Evolutionary conservation across 148 eudicot species (phyloP), one percentile per base, ranked within the genome.

Genomic region (Amaranthus hypochondriacus): DNA sequence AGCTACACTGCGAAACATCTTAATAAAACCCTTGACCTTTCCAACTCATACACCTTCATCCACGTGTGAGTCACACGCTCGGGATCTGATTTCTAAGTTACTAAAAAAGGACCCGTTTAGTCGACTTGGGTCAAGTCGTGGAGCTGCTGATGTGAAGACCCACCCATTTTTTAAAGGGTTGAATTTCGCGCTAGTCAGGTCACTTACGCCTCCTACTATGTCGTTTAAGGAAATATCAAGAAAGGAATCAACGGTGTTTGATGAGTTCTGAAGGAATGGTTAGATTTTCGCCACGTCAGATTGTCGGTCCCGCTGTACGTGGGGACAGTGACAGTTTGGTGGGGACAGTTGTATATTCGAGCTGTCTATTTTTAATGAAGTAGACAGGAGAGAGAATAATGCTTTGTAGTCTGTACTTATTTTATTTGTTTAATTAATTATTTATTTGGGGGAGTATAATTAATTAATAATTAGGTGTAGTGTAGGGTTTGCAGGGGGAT

Each of bases 91-190:
- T 0, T 78, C 90, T 48, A 82, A 78, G 15, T 50, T 93, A 52
- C 49, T 93, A 12, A 71, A 18, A 2, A 93, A 93, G 78, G 88
- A 93, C 48, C 94, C 94, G 75, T 64, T 2, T 2, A 4, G 56
- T 21, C 79, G 98, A 14, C 75, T 87, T 77, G 98, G 98, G 78
- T 86, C 90, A 21, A 86, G 72, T 43, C 91, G 92, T 13, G 98
- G 98, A 12, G 89, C 98, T 13, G 90, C 89, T 0, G 96, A 93
- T 7, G 85, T 93, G 1, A 93, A 90, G 87, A 90, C 87, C 64
- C 98, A 90, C 80, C 82, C 93, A 55, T 93, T 93, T 69, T 93
- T 93, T 67, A 86, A 86, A 67, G 80, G 84, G 4, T 65, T 93
- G 81, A 93, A 93, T 55, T 90, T 93, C 52, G 98, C 98, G 4